phyloP scores from a whole-genome alignment of 345 rosid species.

The Populus simonii region DNA sequence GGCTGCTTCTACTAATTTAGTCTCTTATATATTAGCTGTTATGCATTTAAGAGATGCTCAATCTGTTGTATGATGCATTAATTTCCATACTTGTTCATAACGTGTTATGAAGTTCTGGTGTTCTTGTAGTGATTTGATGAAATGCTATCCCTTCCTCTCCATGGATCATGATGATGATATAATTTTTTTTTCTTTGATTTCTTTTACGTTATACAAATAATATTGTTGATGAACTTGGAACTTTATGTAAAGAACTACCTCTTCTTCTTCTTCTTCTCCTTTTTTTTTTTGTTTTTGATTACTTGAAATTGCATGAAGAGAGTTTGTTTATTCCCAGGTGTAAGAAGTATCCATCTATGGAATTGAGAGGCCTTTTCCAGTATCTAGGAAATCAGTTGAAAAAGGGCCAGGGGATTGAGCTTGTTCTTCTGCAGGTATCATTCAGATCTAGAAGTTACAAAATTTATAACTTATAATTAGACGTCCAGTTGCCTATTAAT shows the following conservation, averaged over 20 bases:
- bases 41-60: neutral
- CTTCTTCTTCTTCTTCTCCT: neutral
- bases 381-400: slow-evolving; percentile 94
- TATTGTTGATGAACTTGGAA: neutral
- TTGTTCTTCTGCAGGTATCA: slow-evolving; percentile 86
- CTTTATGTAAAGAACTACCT: neutral
- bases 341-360: slow-evolving; percentile 99
- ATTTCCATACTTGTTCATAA: neutral
- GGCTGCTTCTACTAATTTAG: neutral
- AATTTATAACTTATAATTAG: slow-evolving; percentile 13
- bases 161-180: neutral
- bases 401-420: slow-evolving; percentile 96
- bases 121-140: neutral
- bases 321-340: slow-evolving; percentile 50
- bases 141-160: neutral
- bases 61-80: neutral
- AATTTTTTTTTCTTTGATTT: neutral
- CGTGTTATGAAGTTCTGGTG: neutral
- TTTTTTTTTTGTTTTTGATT: neutral
- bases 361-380: slow-evolving; percentile 95
- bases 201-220: neutral
- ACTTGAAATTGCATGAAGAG: slow-evolving; percentile 6
- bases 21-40: neutral
- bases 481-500: slow-evolving; percentile 14
- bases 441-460: slow-evolving; percentile 16